phyloP scores from a whole-genome alignment of 192 early-diverging fungal species.

The Ambispora gerdemannii region DNA sequence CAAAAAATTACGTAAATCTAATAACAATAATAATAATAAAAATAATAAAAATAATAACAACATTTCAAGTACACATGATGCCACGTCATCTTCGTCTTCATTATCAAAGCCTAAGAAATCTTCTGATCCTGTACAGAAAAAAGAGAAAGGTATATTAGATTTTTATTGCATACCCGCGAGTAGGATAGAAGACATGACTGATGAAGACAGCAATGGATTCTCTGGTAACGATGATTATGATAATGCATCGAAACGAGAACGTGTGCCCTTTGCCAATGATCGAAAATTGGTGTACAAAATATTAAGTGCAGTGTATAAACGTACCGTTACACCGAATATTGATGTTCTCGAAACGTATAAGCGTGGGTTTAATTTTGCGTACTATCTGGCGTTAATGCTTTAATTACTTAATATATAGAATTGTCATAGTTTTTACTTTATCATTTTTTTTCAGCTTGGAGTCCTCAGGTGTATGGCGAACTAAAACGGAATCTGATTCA shows the following conservation, averaged over 20 bases:
- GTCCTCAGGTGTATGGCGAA: slow-evolving; percentile 74
- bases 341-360: neutral
- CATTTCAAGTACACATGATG: too few species aligned
- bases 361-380: neutral
- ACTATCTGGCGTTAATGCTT: too few species aligned
- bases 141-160: neutral
- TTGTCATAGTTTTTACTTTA: neutral
- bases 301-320: neutral
- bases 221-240: too few species aligned
- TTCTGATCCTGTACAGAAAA: neutral
- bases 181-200: neutral
- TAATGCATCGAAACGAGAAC: neutral
- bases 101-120: too few species aligned
- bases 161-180: neutral
- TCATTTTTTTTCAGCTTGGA: slow-evolving; percentile 1
- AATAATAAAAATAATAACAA: too few species aligned
- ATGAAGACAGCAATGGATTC: neutral
- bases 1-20: too few species aligned
- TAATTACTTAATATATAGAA: neutral
- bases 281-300: slow-evolving; percentile 1
- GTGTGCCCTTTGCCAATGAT: slow-evolving; percentile 25
- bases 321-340: neutral
- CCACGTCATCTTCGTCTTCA: too few species aligned
- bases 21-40: too few species aligned
- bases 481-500: slow-evolving; percentile 78